Conservation (phyloP, 108 stramenopile genomes). For the Fragilaria crotonensis region DNA sequence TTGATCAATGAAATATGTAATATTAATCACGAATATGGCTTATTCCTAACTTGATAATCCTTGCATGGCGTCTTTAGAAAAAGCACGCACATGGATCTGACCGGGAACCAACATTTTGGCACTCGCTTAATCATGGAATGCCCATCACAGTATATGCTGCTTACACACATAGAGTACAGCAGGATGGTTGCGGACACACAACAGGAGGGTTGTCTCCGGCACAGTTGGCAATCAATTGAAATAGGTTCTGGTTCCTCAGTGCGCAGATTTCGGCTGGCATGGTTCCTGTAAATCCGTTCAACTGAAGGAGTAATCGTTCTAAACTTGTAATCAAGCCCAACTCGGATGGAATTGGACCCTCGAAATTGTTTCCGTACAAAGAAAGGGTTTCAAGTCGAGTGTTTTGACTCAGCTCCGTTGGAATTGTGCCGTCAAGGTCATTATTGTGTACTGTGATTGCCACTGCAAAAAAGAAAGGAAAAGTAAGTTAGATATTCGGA, state of each 20-base stretch:
- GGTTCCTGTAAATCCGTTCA: not conserved
- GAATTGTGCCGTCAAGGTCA: constrained; percentile 17
- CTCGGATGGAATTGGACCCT: not conserved
- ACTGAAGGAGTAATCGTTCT: not conserved
- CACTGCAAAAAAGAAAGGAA: not conserved
- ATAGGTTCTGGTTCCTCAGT: not conserved
- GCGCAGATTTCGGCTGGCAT: not conserved
- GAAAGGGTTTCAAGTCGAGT: constrained; percentile 2
- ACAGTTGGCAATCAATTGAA: not conserved
- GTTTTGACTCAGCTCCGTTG: constrained; percentile 17
- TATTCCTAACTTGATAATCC: no score
- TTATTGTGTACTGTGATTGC: not conserved
- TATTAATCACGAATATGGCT: no score
- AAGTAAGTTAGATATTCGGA: no score
- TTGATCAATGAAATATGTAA: no score
- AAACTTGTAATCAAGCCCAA: not conserved
- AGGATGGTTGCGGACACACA: not conserved
- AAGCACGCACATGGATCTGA: no score
- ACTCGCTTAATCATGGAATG: no score
- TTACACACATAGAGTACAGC: no score
- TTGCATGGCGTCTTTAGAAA: no score
- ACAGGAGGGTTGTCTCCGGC: not conserved
- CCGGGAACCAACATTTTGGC: no score
- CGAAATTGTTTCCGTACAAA: not conserved
- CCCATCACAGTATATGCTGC: no score